A percentile compares a stretch with the other conserved stretches of the same genome.
phyloP scores from a whole-genome alignment of 2,329 filamentous ascomycete genomes.

The Penicillium hesseltinei region DNA sequence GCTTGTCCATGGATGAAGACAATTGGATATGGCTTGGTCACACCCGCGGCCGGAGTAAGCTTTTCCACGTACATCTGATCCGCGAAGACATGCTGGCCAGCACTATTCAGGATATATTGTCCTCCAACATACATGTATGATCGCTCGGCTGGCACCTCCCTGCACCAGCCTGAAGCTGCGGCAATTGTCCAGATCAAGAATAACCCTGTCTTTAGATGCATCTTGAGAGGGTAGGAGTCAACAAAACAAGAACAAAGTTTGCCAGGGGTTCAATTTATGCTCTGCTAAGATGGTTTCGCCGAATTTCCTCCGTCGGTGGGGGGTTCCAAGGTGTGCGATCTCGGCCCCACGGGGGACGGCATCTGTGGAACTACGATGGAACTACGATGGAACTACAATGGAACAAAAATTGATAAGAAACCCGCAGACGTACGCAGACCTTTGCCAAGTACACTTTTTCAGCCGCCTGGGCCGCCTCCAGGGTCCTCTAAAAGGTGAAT shows the following conservation, averaged over 20 bases:
- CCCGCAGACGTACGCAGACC: too few species aligned
- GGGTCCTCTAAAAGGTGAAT: too few species aligned
- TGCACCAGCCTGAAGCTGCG: conserved; percentile 8
- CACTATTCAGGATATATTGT: conserved; percentile 19
- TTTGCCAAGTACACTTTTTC: too few species aligned
- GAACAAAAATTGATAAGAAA: too few species aligned
- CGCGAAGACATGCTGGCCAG: conserved; percentile 22
- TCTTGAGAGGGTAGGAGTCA: neutral
- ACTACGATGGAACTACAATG: too few species aligned
- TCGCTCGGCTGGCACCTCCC: conserved; percentile 12
- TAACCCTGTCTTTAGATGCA: conserved; percentile 9
- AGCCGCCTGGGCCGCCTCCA: too few species aligned
- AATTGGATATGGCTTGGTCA: conserved; percentile 28
- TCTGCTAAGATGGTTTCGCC: neutral
- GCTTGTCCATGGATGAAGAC: conserved; percentile 33
- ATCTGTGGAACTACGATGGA: too few species aligned
- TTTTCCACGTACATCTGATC: conserved; percentile 40
- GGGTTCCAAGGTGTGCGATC: too few species aligned
- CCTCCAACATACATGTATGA: conserved; percentile 35
- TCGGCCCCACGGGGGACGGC: too few species aligned
- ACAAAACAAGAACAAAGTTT: neutral
- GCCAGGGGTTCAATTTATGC: neutral
- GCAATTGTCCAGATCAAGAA: conserved; percentile 8
- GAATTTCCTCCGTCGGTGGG: neutral
- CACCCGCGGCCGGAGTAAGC: conserved; percentile 24